Conservation (phyloP, 495 filamentous ascomycete genomes). For the Lineolata rhizophorae region DNA sequence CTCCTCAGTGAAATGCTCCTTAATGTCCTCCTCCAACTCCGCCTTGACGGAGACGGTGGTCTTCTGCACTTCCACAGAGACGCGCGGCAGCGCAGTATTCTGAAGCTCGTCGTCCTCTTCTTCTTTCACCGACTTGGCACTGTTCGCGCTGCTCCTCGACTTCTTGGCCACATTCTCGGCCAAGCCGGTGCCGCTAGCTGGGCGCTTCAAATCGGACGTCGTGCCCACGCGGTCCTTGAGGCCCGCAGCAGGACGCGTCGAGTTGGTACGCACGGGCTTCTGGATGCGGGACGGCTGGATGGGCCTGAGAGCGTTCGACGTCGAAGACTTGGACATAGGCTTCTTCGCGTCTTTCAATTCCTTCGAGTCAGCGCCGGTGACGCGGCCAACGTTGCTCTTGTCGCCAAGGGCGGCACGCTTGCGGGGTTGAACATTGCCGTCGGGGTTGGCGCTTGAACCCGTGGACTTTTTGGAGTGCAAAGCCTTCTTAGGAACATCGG, state of each 20-base stretch:
- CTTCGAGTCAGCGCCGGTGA: constrained; percentile 13
- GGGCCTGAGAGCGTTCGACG: too few species aligned
- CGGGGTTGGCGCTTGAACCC: constrained; percentile 22
- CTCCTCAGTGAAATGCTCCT: constrained; percentile 5
- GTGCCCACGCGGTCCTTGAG: constrained; percentile 35
- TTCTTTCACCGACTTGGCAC: constrained; percentile 32
- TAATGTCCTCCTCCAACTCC: constrained; percentile 28
- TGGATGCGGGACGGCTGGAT: constrained; percentile 52
- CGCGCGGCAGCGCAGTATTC: constrained; percentile 31
- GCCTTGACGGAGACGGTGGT: constrained; percentile 2
- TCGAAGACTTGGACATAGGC: constrained; percentile 47
- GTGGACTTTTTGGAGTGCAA: constrained; percentile 51
- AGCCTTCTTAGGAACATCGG: constrained; percentile 40
- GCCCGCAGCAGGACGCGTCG: constrained; percentile 36
- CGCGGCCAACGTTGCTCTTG: constrained; percentile 84
- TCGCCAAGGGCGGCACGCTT: constrained; percentile 43
- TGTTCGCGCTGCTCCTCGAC: constrained; percentile 29
- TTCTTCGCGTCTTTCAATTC: constrained; percentile 63
- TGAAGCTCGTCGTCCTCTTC: constrained; percentile 33
- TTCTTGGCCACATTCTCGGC: constrained; percentile 37
- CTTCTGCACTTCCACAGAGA: constrained; percentile 7
- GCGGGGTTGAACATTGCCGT: constrained; percentile 11
- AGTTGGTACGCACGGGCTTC: constrained; percentile 44
- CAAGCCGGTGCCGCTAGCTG: constrained; percentile 49
- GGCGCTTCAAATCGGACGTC: constrained; percentile 37